A percentile compares a stretch with the other conserved stretches of the same genome.
phyloP scores from a whole-genome alignment of 768 basidiomycete species.

The Podaxis sp. region DNA sequence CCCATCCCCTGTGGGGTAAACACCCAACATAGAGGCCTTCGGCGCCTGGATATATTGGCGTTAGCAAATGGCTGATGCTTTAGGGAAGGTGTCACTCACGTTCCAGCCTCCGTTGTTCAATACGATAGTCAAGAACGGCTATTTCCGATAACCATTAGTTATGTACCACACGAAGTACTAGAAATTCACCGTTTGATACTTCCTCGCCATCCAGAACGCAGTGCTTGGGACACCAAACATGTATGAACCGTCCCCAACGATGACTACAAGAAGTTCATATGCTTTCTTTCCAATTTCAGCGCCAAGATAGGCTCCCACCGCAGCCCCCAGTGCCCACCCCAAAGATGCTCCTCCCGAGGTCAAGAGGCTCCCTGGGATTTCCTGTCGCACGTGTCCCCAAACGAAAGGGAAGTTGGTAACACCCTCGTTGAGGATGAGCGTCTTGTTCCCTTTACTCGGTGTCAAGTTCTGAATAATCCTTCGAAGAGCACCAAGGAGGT shows the following conservation, averaged over 20 bases:
- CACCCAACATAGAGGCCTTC: slow-evolving; percentile 59
- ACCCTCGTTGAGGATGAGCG: slow-evolving; percentile 59
- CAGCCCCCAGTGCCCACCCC: slow-evolving; percentile 67
- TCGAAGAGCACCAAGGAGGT: slow-evolving; percentile 49
- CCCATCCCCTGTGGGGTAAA: slow-evolving; percentile 60
- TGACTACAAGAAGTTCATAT: slow-evolving; percentile 52
- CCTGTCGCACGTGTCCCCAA: slow-evolving; percentile 59
- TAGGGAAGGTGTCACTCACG: slow-evolving; percentile 26
- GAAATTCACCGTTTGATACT: slow-evolving; percentile 56
- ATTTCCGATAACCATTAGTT: not conserved
- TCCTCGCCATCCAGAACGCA: slow-evolving; percentile 71
- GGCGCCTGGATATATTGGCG: slow-evolving; percentile 43
- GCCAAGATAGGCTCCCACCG: slow-evolving; percentile 57
- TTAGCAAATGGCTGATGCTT: not conserved
- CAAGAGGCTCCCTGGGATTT: slow-evolving; percentile 47
- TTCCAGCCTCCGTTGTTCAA: slow-evolving; percentile 75
- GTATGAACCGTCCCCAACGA: slow-evolving; percentile 72
- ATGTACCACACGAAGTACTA: not conserved
- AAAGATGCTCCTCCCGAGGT: slow-evolving; percentile 63
- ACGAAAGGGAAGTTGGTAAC: slow-evolving; percentile 54
- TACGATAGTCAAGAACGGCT: slow-evolving; percentile 72
- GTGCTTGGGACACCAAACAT: slow-evolving; percentile 66
- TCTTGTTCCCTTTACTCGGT: slow-evolving; percentile 31
- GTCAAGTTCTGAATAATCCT: slow-evolving; percentile 36
- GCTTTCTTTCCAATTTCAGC: slow-evolving; percentile 25